These are phyloP conservation scores for Annona cherimola DNA, from an alignment of 164 flowering plant genomes.

Conservation along the genomic window DNA sequence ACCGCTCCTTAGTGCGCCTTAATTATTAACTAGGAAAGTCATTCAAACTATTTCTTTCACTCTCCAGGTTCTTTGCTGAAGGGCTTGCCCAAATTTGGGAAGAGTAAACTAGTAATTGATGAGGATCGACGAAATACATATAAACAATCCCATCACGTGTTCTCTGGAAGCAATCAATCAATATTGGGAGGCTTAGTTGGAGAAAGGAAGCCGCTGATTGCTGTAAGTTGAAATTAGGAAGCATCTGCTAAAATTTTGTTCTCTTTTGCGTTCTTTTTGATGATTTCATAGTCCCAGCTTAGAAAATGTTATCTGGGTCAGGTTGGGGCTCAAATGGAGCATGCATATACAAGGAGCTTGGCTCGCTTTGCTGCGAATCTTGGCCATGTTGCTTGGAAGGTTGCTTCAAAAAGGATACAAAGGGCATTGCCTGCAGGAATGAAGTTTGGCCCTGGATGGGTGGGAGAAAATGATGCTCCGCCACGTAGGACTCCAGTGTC, in stretches of 20 bases:
- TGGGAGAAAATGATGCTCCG: constrained; percentile 40
- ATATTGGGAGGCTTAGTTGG: constrained; percentile 42
- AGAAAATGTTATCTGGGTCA: constrained; percentile 16
- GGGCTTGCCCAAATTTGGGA: constrained; percentile 42
- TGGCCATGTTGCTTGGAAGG: constrained; percentile 75
- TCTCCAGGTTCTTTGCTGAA: constrained; percentile 37
- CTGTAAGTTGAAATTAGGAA: constrained; percentile 38
- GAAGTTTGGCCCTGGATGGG: constrained; percentile 65
- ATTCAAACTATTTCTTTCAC: background rate
- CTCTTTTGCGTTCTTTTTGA: background rate
- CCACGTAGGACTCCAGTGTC: constrained; percentile 1
- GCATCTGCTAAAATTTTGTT: background rate
- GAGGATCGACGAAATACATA: constrained; percentile 72
- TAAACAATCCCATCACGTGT: constrained; percentile 27
- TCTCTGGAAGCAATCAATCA: constrained; percentile 33
- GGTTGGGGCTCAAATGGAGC: constrained; percentile 69
- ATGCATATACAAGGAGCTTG: constrained; percentile 75
- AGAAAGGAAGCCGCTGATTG: constrained; percentile 58
- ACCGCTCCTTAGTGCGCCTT: no score
- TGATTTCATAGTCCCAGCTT: background rate
- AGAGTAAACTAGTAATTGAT: constrained; percentile 40
- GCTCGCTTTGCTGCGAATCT: constrained; percentile 79
- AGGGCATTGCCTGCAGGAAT: constrained; percentile 50
- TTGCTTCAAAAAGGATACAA: constrained; percentile 64
- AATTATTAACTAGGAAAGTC: background rate